Conservation (phyloP, 2,329 filamentous ascomycete genomes). For the Colletotrichum australisinense region DNA sequence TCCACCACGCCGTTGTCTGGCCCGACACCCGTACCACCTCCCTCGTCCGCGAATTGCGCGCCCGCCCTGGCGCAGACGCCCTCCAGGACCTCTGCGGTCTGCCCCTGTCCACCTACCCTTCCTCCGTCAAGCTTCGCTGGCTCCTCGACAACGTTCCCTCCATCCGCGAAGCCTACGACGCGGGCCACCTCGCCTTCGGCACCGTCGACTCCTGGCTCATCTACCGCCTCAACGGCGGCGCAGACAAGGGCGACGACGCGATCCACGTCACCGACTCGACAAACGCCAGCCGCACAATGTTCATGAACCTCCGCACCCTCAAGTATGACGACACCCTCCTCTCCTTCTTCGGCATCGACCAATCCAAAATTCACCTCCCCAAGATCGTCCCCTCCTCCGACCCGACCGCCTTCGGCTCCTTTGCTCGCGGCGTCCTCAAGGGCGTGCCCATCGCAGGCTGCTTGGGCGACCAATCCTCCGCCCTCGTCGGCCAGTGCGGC, state of each 20-base stretch:
- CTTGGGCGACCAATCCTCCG: slow-evolving; percentile 87
- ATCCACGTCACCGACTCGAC: slow-evolving; percentile 87
- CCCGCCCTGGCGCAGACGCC: slow-evolving; percentile 73
- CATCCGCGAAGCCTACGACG: slow-evolving; percentile 81
- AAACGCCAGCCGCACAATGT: slow-evolving; percentile 93
- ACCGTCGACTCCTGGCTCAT: slow-evolving; percentile 92
- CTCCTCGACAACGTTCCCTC: slow-evolving; percentile 77
- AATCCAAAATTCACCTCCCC: slow-evolving; percentile 78
- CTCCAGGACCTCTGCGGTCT: slow-evolving; percentile 80
- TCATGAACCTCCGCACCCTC: slow-evolving; percentile 87
- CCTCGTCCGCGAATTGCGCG: slow-evolving; percentile 82
- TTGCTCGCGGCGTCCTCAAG: slow-evolving; percentile 73
- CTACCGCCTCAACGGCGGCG: slow-evolving; percentile 83
- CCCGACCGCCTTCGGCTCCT: slow-evolving; percentile 75
- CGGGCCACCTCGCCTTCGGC: slow-evolving; percentile 81
- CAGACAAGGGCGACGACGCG: slow-evolving; percentile 62
- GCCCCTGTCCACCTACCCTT: slow-evolving; percentile 89
- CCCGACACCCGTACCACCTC: slow-evolving; percentile 82
- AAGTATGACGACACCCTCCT: slow-evolving; percentile 83
- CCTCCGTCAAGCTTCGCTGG: slow-evolving; percentile 88
- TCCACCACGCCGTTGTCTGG: slow-evolving; percentile 91
- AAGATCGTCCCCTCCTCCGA: slow-evolving; percentile 86
- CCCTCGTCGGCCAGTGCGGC: slow-evolving; percentile 86
- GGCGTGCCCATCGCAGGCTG: slow-evolving; percentile 84
- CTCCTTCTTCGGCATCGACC: slow-evolving; percentile 80